Evolutionary conservation across 108 stramenopile species (phyloP), one percentile per base, ranked within the genome.

Genomic region (Nitzschia inconspicua): DNA sequence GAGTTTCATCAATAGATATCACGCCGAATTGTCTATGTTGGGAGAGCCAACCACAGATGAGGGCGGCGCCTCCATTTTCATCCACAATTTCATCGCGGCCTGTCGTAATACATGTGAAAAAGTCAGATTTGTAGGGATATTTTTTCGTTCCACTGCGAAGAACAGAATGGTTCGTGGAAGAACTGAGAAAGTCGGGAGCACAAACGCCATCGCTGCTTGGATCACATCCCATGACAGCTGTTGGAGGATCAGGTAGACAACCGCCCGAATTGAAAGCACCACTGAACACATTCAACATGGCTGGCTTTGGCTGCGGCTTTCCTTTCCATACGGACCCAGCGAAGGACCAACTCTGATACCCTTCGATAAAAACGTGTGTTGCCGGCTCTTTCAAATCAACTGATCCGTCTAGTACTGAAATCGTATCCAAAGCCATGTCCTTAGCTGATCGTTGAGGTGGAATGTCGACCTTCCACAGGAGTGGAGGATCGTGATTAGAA

Each of bases 261-360:
- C 65, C 92, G 19, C 92, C 92, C 23, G 60, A 56, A 57, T 88
- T 89, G 66, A 93, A 93, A 10, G 92, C 92, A 14, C 48, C 57
- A 41, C 78, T 80, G 36, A 83, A 80, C n/a, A 86, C 29, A 46
- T 80, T 58, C 0, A 86, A 86, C 84, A 93, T 77, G 42, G 92
- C 92, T 49, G 78, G 63, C 48, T 49, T 69, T 0, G 92, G 92
- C 57, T 93, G 92, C 8, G 57, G 37, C 11, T 85, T 68, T 44
- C 92, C 92, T 58, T 78, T 76, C 28, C 66, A 69, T 19, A 93
- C 70, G 37, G 77, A 75, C 43, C 92, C 92, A 25, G 86, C 60
- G 71, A 84, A 93, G 1, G 83, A 84, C 92, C 92, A 93, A 51
- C 75, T 77, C 60, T 93, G 92, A 70, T 84, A 93, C 23, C 92